These are phyloP conservation scores for Boechera retrofracta DNA, from an alignment of 345 rosid genomes.

Conservation along the genomic window DNA sequence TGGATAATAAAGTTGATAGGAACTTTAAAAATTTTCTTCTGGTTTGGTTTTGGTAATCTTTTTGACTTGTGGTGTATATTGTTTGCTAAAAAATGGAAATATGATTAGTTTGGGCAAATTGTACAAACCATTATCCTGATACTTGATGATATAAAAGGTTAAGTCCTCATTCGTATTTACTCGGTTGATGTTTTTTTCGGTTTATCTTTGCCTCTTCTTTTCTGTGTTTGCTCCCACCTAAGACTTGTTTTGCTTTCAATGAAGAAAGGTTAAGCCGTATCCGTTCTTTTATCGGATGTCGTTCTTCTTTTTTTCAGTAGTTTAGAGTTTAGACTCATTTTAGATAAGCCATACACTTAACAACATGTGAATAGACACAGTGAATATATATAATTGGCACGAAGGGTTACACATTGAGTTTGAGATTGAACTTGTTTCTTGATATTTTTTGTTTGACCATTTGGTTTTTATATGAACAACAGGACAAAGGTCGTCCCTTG, in stretches of 20 bases:
- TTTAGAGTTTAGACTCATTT: background rate
- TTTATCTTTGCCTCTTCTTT: conserved; percentile 21
- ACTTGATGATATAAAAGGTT: background rate
- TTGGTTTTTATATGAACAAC: conserved; percentile 32
- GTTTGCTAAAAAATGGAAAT: conserved; percentile 28
- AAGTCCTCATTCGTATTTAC: background rate
- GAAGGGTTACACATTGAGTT: conserved; percentile 12
- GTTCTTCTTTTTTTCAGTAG: background rate
- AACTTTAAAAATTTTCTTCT: conserved; percentile 13
- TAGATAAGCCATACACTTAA: background rate
- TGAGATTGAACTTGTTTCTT: conserved; percentile 11
- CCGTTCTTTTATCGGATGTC: background rate
- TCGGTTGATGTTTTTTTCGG: background rate
- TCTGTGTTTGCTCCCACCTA: background rate
- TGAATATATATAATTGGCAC: background rate
- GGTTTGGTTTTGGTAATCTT: conserved; percentile 22
- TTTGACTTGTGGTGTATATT: conserved; percentile 25
- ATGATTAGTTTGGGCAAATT: conserved; percentile 11
- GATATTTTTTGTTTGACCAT: conserved; percentile 4
- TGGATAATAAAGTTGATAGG: conserved; percentile 12
- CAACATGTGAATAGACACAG: background rate
- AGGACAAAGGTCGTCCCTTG: conserved; percentile 86
- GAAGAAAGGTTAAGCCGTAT: background rate
- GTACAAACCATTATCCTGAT: background rate
- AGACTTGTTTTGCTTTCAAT: background rate